phyloP scores from a whole-genome alignment of 1,284 basidiomycete genomes.

The Moesziomyces parantarcticus region DNA sequence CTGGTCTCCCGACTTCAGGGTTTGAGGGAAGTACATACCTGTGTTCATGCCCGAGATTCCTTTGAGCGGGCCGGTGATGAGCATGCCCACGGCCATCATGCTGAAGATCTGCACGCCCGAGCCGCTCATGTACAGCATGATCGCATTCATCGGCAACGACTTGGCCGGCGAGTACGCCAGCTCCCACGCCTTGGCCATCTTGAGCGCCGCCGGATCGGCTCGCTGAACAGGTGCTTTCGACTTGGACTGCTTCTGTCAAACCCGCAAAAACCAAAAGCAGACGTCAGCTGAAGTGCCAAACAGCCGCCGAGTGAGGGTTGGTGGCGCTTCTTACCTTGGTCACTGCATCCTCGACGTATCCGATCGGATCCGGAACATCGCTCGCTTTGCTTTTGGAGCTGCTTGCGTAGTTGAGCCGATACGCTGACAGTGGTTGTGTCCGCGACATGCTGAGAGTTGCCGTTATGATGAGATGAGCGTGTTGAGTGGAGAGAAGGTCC shows the following conservation, averaged over 20 bases:
- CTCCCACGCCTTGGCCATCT: constrained; percentile 65
- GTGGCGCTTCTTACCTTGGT: constrained; percentile 22
- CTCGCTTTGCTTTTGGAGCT: constrained; percentile 34
- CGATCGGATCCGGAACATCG: constrained; percentile 32
- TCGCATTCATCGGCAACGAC: constrained; percentile 63
- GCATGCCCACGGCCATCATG: constrained; percentile 67
- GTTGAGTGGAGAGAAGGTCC: constrained; percentile 6
- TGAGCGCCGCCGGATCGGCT: constrained; percentile 55
- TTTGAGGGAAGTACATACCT: too few relatives aligned
- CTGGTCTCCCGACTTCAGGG: too few relatives aligned
- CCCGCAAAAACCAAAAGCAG: neutral
- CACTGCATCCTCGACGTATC: constrained; percentile 37
- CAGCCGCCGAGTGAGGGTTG: neutral
- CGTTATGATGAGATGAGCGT: neutral
- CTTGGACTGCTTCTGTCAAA: constrained; percentile 29
- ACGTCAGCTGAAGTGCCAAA: neutral
- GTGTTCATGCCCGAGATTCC: constrained; percentile 52
- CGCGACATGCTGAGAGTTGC: constrained; percentile 13
- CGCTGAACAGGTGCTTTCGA: constrained; percentile 24
- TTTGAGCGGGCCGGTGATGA: constrained; percentile 59
- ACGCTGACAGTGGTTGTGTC: constrained; percentile 34
- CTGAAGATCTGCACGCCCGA: constrained; percentile 65
- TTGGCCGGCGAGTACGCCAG: constrained; percentile 62
- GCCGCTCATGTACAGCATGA: constrained; percentile 67
- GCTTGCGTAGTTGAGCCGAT: constrained; percentile 41